Base-by-base conservation (phyloP, 176 grass and related monocot species). In the Ampelocalamus luodianensis region DNA sequence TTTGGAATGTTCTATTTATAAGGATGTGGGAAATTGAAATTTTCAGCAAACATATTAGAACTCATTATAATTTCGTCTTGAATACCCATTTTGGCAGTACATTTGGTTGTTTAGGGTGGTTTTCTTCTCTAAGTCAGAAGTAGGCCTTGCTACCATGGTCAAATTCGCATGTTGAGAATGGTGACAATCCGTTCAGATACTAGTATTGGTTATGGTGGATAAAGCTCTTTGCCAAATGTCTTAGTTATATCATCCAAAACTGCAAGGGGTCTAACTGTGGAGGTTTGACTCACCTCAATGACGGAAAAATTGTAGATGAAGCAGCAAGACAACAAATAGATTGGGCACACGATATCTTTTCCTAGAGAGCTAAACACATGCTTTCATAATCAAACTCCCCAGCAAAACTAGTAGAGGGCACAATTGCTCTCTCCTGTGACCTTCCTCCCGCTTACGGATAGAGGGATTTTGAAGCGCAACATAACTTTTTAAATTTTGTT, bases 191-290 rank as follows among this genome's bases (percentile, higher is more conserved):
- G 45, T 83, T 74, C 29, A 49, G 81, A 64, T 73, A 39, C 20
- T 74, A 74, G 44, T 65, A 17, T n/a, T 79, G 66, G 43, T 65
- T 66, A 18, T 37, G 43, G 44, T 22, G 77, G 44, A 65, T 79
- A 79, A 64, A 66, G 43, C 26, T 65, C 27, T 43, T 65, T 79
- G 45, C 26, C 42, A 49, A 63, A 48, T 37, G 34, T 66, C 43
- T 79, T 79, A 66, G 27, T 65, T 79, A 79, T 49, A 66, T 66
- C 43, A 66, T 48, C 77, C 18, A 79, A 79, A 79, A 20, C 18
- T 15, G 44, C 61, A 79, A 79, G 64, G 77, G 3, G 60, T 36
- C 60, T 14, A 48, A 29, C 8, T 65, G 24, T 38, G 15, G 53
- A 45, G 38, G 53, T 51, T 72, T 43, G 22, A 59, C 53, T 71